Base-by-base conservation (phyloP, 306 rosid genomes). In the Boehmeria nivea region DNA sequence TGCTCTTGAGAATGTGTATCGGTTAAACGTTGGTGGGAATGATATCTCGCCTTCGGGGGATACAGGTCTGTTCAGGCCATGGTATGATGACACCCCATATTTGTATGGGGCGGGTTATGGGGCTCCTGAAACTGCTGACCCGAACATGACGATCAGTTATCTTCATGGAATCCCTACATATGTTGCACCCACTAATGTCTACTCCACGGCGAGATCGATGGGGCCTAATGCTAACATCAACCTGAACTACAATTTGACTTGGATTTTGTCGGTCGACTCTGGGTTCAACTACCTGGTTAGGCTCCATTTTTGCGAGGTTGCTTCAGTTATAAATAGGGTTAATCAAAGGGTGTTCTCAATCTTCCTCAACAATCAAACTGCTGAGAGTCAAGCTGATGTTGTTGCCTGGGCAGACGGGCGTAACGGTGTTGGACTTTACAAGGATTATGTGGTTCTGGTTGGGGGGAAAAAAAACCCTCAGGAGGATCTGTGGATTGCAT, bases 21-120 rank as follows among this genome's bases (percentile, higher is more conserved):
- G 96, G 75, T 40, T 87, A 31, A 91, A 91, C 47, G 89, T 87
- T 14, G 99, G 99, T 14, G 99, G 99, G 21, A 85, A 83, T 59
- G 81, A 75, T 77, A 87, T 91, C 43, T 78, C 93, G 1, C 89
- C 96, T 0, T 66, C 85, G 2, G 65, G 43, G 0, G 99, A 91
- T 78, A 87, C 96, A 0, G 99, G 95, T 44, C 51, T 91, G 76
- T 83, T 74, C 40, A 83, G 99, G 84, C 67, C 86, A 16, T 91
- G 99, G 99, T 37, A 34, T 43, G 94, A 83, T 72, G 96, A 91
- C 42, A 2, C 72, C 11, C 64, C 46, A 6, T 87, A 50, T 70
- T 27, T 91, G 22, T 85, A 4, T 59, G 89, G 89, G 57, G 88
- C 99, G 8, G 81, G 28, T 19, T 53, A 8, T 56, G 99, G 99